Evolutionary conservation across 2,329 filamentous ascomycete genomes (phyloP), one percentile per base, ranked within the genome.

Genomic region (Aspergillus viridinutans): DNA sequence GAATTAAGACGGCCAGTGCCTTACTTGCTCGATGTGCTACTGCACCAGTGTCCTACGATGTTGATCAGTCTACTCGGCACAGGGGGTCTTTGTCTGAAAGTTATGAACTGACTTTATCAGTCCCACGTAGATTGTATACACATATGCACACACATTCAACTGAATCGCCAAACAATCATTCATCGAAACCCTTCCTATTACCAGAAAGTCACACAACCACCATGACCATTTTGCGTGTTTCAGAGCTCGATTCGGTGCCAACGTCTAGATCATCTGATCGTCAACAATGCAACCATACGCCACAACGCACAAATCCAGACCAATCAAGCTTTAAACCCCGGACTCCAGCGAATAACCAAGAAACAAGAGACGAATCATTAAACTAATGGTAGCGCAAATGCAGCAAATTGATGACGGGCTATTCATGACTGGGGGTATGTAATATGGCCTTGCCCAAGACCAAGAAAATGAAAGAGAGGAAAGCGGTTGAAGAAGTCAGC

Each of bases 221-320:
- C 29, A 53, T 38, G 25, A 32, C 12, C 32, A n/a, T 43, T 43
- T 47, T 58, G 53, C 49, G 47, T 58, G 53, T 57, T 52, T 48
- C 55, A 59, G 42, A 57, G 51, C 56, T 61, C 47, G 42, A 56
- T 52, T 61, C 52, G 53, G 58, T 62, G 48, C 59, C 58, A 62
- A 59, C 43, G 60, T 64, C 54, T 58, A 58, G 58, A 59, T 62
- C 59, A 58, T 61, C 55, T 53, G 53, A 64, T 51, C 56, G 62
- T 63, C 56, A 64, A 55, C 50, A 61, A 50, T 50, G 54, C 55
- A 67, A 58, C 65, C 66, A 58, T 57, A 72, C 68, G 65, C 70
- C 69, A 50, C 54, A 56, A 58, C 61, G 28, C 66, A 64, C 59
- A 65, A 61, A 59, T 63, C 67, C 60, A 59, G 47, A 58, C 59